These are phyloP conservation scores for Chloranthus sessilifolius DNA, from an alignment of 164 flowering plant genomes.

Conservation along the genomic window DNA sequence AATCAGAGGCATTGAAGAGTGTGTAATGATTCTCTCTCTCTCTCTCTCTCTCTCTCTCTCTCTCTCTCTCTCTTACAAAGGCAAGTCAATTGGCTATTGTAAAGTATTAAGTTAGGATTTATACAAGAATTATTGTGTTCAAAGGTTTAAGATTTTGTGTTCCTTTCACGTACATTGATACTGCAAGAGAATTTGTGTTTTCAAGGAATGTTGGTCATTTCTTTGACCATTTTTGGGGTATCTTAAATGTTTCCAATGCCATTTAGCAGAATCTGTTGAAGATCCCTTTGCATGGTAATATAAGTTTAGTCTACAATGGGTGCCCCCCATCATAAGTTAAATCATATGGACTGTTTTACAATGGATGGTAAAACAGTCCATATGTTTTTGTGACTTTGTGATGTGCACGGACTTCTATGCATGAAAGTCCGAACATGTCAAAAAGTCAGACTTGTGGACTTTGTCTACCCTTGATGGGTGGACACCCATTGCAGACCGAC, in stretches of 20 bases:
- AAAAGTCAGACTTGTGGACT: too few species aligned
- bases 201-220: neutral
- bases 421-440: too few species aligned
- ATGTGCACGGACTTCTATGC: too few species aligned
- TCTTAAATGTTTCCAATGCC: neutral
- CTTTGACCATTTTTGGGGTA: neutral
- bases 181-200: conserved; percentile 4
- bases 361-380: too few species aligned
- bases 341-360: too few species aligned
- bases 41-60: neutral
- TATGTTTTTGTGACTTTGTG: too few species aligned
- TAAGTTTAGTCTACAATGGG: too few species aligned
- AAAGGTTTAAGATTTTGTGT: neutral
- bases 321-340: too few species aligned
- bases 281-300: neutral
- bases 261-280: neutral
- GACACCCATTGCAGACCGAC: too few species aligned
- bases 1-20: neutral
- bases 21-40: neutral
- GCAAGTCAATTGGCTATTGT: conserved; percentile 47
- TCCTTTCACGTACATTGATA: neutral
- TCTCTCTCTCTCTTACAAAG: too few species aligned
- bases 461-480: too few species aligned
- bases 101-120: conserved; percentile 12
- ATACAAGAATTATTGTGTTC: neutral